Evolutionary conservation across 1,284 basidiomycete species (phyloP).

Genomic region (Neotropicomus parvogracilis): DNA sequence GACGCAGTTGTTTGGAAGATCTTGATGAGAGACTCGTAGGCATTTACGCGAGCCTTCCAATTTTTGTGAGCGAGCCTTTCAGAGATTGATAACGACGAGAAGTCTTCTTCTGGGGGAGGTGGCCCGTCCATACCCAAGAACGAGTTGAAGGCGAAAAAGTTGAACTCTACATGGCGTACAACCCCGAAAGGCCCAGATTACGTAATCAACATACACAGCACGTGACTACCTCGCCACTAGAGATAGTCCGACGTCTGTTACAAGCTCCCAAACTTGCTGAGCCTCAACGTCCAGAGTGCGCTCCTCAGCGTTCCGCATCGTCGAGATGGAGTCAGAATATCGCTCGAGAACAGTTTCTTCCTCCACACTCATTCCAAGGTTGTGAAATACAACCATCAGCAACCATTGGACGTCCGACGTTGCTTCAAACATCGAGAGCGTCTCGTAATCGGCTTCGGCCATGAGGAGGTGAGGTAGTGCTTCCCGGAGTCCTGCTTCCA

Average conservation of each 20-base stretch:
- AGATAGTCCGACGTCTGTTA: conserved; percentile 54
- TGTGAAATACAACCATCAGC: conserved; percentile 66
- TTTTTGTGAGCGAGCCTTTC: conserved; percentile 92
- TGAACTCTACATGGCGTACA: conserved; percentile 7
- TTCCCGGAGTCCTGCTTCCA: conserved; percentile 44
- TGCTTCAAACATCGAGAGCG: conserved; percentile 55
- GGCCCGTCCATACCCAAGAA: conserved; percentile 74
- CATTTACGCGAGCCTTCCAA: conserved; percentile 96
- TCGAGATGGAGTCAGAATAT: conserved; percentile 46
- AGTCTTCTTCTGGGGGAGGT: conserved; percentile 92
- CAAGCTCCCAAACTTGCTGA: conserved; percentile 53
- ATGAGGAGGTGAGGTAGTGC: conserved; percentile 57
- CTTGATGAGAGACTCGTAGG: conserved; percentile 86
- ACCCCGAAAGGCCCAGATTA: conserved; percentile 20
- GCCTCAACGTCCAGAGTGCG: conserved; percentile 50
- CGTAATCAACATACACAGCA: conserved; percentile 24
- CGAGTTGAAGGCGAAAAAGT: conserved; percentile 13
- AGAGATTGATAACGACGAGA: conserved; percentile 74
- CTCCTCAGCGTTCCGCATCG: conserved; percentile 39
- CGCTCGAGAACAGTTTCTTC: conserved; percentile 53
- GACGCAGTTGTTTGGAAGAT: conserved; percentile 85
- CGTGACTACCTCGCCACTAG: conserved; percentile 45
- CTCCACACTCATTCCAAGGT: conserved; percentile 51
- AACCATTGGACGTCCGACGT: conserved; percentile 67
- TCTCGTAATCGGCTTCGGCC: conserved; percentile 61